phyloP scores from a whole-genome alignment of 2,329 filamentous ascomycete genomes.

The Xylariaceae sp. region DNA sequence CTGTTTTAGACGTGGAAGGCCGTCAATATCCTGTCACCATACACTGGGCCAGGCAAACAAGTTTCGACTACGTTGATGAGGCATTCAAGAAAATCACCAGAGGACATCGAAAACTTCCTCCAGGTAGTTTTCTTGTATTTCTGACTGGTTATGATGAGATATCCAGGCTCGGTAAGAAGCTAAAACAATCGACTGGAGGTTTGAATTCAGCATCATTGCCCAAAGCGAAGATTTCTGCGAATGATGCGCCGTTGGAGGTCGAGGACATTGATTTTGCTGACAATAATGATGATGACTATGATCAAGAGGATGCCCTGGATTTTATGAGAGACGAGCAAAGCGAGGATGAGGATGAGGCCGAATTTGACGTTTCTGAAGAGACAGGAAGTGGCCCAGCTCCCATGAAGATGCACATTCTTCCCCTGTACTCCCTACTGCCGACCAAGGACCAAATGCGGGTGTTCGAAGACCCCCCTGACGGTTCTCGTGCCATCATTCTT shows the following conservation, averaged over 20 bases:
- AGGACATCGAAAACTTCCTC: conserved; percentile 85
- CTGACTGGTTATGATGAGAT: conserved; percentile 94
- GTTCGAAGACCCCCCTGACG: conserved; percentile 79
- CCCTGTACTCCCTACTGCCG: conserved; percentile 86
- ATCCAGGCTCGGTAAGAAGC: conserved; percentile 68
- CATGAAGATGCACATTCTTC: conserved; percentile 79
- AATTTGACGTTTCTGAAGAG: conserved; percentile 65
- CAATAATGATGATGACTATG: conserved; percentile 62
- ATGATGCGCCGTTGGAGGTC: conserved; percentile 72
- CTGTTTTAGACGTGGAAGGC: conserved; percentile 84
- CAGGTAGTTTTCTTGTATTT: conserved; percentile 89
- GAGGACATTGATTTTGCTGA: conserved; percentile 84
- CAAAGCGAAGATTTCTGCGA: conserved; percentile 70
- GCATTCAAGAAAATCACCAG: conserved; percentile 80
- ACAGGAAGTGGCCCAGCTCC: conserved; percentile 50
- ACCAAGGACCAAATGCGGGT: conserved; percentile 88
- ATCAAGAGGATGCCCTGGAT: conserved; percentile 50
- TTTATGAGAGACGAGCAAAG: conserved; percentile 47
- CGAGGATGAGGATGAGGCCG: conserved; percentile 59
- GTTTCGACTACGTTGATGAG: conserved; percentile 86
- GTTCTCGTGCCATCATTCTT: conserved; percentile 78
- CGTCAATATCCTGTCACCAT: conserved; percentile 85
- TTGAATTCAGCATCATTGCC: conserved; percentile 54
- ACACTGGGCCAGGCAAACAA: conserved; percentile 81
- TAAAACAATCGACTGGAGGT: conserved; percentile 65